Percentiles rank a stretch among this genome's conserved stretches.
Conservation (phyloP, 257 asterid genomes). For the Penstemon newberryi region DNA sequence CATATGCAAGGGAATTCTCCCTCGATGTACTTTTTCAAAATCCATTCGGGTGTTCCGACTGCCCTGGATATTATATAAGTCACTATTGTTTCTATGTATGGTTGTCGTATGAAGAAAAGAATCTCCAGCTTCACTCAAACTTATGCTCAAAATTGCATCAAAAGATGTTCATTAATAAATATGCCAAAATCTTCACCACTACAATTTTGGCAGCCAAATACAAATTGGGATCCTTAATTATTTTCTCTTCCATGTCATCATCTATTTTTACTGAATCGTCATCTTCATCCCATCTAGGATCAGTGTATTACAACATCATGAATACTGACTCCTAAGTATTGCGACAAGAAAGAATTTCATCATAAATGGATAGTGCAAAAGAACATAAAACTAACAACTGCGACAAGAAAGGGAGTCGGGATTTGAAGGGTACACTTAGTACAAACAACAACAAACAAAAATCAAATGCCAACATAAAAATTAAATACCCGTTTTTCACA, state of each 20-base stretch:
- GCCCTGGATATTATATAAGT: slow-evolving; percentile 1
- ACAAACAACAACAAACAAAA: too few relatives aligned
- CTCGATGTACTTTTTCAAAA: slow-evolving; percentile 23
- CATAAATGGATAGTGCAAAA: too few relatives aligned
- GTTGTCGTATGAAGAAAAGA: slow-evolving; percentile 27
- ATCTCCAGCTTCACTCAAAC: slow-evolving; percentile 23
- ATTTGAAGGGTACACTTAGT: too few relatives aligned
- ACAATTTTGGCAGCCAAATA: slow-evolving; percentile 28
- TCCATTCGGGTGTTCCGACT: not conserved
- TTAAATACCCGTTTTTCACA: too few relatives aligned
- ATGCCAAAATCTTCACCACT: not conserved
- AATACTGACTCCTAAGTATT: too few relatives aligned
- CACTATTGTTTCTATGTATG: slow-evolving; percentile 14
- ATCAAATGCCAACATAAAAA: too few relatives aligned
- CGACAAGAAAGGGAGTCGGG: too few relatives aligned
- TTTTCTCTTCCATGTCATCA: not conserved
- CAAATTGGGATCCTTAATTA: slow-evolving; percentile 19
- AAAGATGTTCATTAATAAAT: not conserved
- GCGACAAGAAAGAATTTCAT: too few relatives aligned
- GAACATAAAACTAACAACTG: too few relatives aligned
- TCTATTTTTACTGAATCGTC: not conserved
- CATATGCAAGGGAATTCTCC: slow-evolving; percentile 44
- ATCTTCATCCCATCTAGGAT: not conserved
- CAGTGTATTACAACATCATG: too few relatives aligned
- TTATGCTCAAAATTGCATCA: not conserved